A percentile compares a stretch with the other conserved stretches of the same genome.
These are phyloP conservation scores for Suillus decipiens DNA, from an alignment of 768 basidiomycete genomes.

Conservation along the genomic window DNA sequence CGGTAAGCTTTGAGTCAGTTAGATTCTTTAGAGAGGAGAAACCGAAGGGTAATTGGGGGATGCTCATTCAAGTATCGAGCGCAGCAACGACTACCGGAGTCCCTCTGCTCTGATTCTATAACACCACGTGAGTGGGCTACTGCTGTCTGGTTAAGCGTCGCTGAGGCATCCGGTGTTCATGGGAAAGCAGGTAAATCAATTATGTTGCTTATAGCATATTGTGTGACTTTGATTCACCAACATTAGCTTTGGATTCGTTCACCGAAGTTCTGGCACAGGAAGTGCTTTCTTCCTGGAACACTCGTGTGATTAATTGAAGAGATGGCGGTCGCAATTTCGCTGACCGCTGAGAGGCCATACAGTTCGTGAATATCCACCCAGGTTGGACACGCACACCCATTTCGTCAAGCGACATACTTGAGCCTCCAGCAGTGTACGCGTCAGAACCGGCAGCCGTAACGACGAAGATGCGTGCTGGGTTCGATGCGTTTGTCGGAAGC, in stretches of 20 bases:
- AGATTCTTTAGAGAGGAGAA: conserved; percentile 26
- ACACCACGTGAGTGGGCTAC: not conserved
- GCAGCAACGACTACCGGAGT: not conserved
- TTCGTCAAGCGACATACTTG: not conserved
- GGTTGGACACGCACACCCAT: not conserved
- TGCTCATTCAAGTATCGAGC: not conserved
- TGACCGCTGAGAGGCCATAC: not conserved
- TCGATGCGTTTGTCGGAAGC: not conserved
- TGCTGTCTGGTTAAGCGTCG: not conserved
- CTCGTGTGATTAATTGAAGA: not conserved
- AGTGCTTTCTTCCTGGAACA: not conserved
- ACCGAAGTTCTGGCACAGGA: not conserved
- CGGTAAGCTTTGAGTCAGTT: conserved; percentile 38
- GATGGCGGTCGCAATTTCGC: not conserved
- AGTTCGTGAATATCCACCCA: not conserved
- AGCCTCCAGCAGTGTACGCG: not conserved
- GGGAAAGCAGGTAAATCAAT: not conserved
- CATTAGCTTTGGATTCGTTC: not conserved
- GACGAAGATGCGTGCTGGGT: not conserved
- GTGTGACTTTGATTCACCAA: not conserved
- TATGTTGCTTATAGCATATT: not conserved
- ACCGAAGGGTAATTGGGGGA: not conserved
- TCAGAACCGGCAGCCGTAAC: not conserved
- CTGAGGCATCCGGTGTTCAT: not conserved
- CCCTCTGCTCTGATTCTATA: not conserved